Evolutionary conservation across 208 protist genomes (phyloP), one percentile per base, ranked within the genome.

Genomic region (Trypanosoma congolense): DNA sequence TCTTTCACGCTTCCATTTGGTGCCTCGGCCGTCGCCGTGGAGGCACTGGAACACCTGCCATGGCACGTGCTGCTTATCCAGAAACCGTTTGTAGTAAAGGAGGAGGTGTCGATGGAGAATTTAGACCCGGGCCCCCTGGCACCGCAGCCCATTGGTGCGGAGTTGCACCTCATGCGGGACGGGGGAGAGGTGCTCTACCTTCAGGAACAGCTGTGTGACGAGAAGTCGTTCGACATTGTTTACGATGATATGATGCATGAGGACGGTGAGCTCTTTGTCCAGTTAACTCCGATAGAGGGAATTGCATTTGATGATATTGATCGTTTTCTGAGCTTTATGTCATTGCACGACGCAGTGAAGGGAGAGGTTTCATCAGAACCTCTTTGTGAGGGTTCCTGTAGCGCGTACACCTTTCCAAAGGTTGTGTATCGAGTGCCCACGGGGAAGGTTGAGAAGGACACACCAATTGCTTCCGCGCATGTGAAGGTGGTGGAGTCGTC

Each of bases 241-340:
- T 83, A 72, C 54, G 71, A 79, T 18, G 80, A 93, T 51, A 73
- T 74, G 16, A 47, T 90, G 53, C 77, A 80, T 22, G 73, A 87
- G 30, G 77, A 93, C 26, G 87, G 87, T 19, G 87, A 90, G 51
- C 48, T 93, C 41, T 54, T 89, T 26, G 68, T 78, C 48, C 82
- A 90, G 54, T 62, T 93, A 41, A 67, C 60, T 12, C 80, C 80
- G 12, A 54, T 89, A n/a, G 83, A 90, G 46, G 87, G 82, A 18
- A 75, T 84, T 31, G 60, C 73, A 0, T 93, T 93, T 53, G 57
- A 69, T 6, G 77, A 85, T 30, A 47, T 93, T 36, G 87, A 90
- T 25, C 61, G 42, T 25, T 71, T 80, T 31, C 61, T 90, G 10
- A 31, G 40, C n/a, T 44, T 56, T 46, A 44, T 78, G 28, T 53